Conservation (phyloP, 192 early-diverging fungal genomes). For the Podila epigama region DNA sequence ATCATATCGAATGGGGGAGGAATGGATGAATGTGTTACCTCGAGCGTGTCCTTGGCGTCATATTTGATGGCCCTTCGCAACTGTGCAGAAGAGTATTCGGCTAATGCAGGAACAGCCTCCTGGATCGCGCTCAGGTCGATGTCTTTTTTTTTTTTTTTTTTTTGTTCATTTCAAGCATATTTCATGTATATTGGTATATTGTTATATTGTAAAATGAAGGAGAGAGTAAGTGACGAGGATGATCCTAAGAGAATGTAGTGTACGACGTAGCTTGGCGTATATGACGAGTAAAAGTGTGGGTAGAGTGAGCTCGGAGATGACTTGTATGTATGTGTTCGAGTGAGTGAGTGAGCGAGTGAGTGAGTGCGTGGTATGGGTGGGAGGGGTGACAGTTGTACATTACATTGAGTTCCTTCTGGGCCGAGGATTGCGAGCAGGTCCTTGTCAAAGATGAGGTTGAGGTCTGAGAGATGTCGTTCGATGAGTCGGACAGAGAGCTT, state of each 20-base stretch:
- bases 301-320: too few relatives aligned
- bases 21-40: too few relatives aligned
- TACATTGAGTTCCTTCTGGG: conserved; percentile 31
- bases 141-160: too few relatives aligned
- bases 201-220: background rate
- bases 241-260: too few relatives aligned
- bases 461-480: conserved; percentile 31
- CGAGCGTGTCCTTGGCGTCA: conserved; percentile 32
- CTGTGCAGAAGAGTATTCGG: conserved; percentile 12
- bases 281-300: too few relatives aligned
- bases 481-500: conserved; percentile 29
- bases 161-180: background rate
- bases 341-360: too few relatives aligned
- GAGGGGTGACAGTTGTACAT: background rate
- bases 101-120: conserved; percentile 4
- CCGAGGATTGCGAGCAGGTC: conserved; percentile 17
- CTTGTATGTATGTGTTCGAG: too few relatives aligned
- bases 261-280: too few relatives aligned
- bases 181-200: background rate
- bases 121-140: conserved; percentile 9
- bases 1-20: too few relatives aligned
- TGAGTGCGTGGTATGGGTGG: too few relatives aligned
- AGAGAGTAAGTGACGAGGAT: background rate
- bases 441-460: conserved; percentile 40
- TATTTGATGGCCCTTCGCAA: conserved; percentile 45